These are phyloP conservation scores for Mortierella sp. DNA, from an alignment of 371 early-diverging fungal genomes.

Conservation along the genomic window DNA sequence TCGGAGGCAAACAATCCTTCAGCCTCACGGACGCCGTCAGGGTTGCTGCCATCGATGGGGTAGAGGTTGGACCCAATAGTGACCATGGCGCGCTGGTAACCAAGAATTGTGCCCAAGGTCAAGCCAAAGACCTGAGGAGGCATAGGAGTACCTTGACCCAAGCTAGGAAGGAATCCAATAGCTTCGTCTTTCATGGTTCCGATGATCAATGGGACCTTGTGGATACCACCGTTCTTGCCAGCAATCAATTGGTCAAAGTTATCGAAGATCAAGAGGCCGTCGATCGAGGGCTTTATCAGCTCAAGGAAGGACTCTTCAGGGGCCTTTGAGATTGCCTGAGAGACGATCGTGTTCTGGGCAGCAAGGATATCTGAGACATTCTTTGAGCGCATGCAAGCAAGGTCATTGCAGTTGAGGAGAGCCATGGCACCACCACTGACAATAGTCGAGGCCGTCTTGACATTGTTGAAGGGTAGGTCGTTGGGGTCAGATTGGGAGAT, in stretches of 20 bases:
- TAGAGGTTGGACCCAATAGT: slow-evolving; percentile 40
- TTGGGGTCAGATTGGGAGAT: slow-evolving; percentile 52
- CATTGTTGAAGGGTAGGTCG: slow-evolving; percentile 49
- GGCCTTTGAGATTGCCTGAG: slow-evolving; percentile 37
- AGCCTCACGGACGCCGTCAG: slow-evolving; percentile 43
- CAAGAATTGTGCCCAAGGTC: slow-evolving; percentile 41
- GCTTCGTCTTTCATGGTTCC: slow-evolving; percentile 55
- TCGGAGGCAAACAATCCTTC: slow-evolving; percentile 47
- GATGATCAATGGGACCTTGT: slow-evolving; percentile 48
- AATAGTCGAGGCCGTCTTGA: slow-evolving; percentile 48
- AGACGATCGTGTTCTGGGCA: slow-evolving; percentile 42
- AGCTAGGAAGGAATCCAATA: slow-evolving; percentile 50
- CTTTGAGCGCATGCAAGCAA: slow-evolving; percentile 51
- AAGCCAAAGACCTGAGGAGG: slow-evolving; percentile 39
- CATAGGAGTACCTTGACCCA: slow-evolving; percentile 52
- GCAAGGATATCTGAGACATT: slow-evolving; percentile 26
- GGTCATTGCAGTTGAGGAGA: slow-evolving; percentile 30
- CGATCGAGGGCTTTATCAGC: slow-evolving; percentile 51
- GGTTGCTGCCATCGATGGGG: slow-evolving; percentile 32
- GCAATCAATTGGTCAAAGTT: slow-evolving; percentile 54
- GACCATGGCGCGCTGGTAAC: slow-evolving; percentile 48
- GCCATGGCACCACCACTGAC: slow-evolving; percentile 47
- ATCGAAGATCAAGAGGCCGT: slow-evolving; percentile 41
- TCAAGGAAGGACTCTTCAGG: slow-evolving; percentile 56
- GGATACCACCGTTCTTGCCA: slow-evolving; percentile 44